These are phyloP conservation scores for Sclerotiophoma versabilis DNA, from an alignment of 2,329 filamentous ascomycete species.

Conservation along the genomic window DNA sequence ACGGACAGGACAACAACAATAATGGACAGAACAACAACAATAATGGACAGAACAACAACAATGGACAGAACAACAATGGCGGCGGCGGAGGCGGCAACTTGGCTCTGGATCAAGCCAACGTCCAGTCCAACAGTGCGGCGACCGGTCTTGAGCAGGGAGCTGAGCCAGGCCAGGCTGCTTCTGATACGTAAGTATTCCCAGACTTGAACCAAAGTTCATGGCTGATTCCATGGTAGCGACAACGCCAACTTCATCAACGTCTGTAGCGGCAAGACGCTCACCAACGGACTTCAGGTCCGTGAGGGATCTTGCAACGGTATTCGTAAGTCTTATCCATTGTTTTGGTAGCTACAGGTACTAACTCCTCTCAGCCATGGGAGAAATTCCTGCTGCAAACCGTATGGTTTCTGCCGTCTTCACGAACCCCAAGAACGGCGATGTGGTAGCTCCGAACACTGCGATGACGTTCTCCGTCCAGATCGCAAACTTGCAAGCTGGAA, in stretches of 20 bases:
- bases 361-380: constrained; percentile 58
- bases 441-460: constrained; percentile 48
- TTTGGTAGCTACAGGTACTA: neutral
- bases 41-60: constrained; percentile 11
- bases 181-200: constrained; percentile 51
- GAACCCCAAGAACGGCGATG: constrained; percentile 54
- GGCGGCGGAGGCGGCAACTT: constrained; percentile 24
- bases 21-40: constrained; percentile 23
- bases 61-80: constrained; percentile 12
- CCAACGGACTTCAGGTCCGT: constrained; percentile 61
- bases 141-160: constrained; percentile 51
- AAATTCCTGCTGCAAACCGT: constrained; percentile 58
- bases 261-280: constrained; percentile 61
- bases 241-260: constrained; percentile 67
- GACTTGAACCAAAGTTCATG: neutral
- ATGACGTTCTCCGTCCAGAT: constrained; percentile 61
- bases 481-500: constrained; percentile 59
- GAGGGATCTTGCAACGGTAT: constrained; percentile 65
- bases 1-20: constrained; percentile 25
- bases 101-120: constrained; percentile 47
- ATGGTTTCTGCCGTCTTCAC: constrained; percentile 65
- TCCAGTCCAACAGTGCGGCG: constrained; percentile 53
- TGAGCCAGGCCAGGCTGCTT: constrained; percentile 54
- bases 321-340: constrained; percentile 37
- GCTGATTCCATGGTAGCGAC: constrained; percentile 47